phyloP scores from a whole-genome alignment of 805 yeast genomes.

The Wickerhamiella cacticola region DNA sequence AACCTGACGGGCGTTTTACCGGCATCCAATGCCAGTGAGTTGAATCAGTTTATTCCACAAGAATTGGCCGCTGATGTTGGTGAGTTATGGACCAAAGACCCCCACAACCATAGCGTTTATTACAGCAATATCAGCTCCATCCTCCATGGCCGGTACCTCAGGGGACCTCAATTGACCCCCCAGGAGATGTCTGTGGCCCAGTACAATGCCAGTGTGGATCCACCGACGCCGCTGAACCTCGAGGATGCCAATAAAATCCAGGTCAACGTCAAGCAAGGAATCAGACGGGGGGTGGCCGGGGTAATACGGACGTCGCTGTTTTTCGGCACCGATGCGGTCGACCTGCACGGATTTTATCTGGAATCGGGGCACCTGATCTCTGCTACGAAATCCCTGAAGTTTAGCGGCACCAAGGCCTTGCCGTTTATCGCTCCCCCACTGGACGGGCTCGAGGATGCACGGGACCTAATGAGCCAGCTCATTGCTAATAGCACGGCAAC shows the following conservation, averaged over 20 bases:
- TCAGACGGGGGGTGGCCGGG: slow-evolving; percentile 10
- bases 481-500: slow-evolving; percentile 38
- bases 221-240: neutral
- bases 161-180: neutral
- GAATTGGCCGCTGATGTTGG: neutral
- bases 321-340: neutral
- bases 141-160: slow-evolving; percentile 11
- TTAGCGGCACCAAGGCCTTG: slow-evolving; percentile 25
- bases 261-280: slow-evolving; percentile 12
- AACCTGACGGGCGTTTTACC: slow-evolving; percentile 11
- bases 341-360: slow-evolving; percentile 28
- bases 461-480: slow-evolving; percentile 26
- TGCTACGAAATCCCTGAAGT: slow-evolving; percentile 27
- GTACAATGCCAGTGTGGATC: neutral
- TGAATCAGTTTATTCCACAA: slow-evolving; percentile 1
- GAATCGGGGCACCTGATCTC: slow-evolving; percentile 27
- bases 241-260: slow-evolving; percentile 8
- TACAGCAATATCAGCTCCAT: slow-evolving; percentile 12
- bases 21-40: neutral
- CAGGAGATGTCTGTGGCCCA: neutral
- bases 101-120: neutral
- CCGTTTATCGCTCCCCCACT: slow-evolving; percentile 37
- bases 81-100: slow-evolving; percentile 5
- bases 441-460: slow-evolving; percentile 36
- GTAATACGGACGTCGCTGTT: slow-evolving; percentile 3